Base-by-base conservation (phyloP, 192 early-diverging fungal species). In the Backusella psychrophila region DNA sequence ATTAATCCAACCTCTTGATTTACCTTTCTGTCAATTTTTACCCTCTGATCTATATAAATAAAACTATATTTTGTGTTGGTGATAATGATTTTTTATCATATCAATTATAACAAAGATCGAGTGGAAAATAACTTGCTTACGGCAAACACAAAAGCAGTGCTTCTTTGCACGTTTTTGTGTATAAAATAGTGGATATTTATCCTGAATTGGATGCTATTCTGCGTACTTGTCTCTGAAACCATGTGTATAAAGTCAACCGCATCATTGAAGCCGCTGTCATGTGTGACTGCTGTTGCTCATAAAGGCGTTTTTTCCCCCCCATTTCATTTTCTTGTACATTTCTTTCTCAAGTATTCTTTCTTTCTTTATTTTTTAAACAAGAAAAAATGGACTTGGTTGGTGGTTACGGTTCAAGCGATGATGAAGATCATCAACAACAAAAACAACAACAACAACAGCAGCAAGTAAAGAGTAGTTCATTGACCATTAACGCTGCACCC, bases 401-500 rank as follows among this genome's bases (percentile, higher is more conserved):
- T 66, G 44, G 74, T 46, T 84, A 84, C 69, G 76, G 74, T 29
- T 84, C 82, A 21, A 84, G 79, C 17, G 79, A 81, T 41, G 82
- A 81, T 21, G 82, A 84, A 70, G 70, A 69, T 31, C 31, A 36
- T 39, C 7, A 44, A 34, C 14, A 9, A 29, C 6, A 21, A 5
- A 29, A 23, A 0, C 14, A 9, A 29, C 6, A 21, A 5, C 35
- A 23, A 0, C 65, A 21, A 5, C 35, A 33, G 0, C 65, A 66
- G 4, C 38, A 33, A 39, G 29, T 29, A 11, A 46, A 36, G 0
- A 70, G 15, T 38, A 44, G 8, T 6, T 17, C 35, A 19, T 6
- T 71, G 19, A 78, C 72, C 33, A 80, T 87, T 39, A 86, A 89
- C 72, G 72, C 80, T 23, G 88, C 88, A 44, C 88, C 88, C 12